Evolutionary conservation across 345 rosid species (phyloP), one percentile per base, ranked within the genome.

Genomic region (Populus davidiana): DNA sequence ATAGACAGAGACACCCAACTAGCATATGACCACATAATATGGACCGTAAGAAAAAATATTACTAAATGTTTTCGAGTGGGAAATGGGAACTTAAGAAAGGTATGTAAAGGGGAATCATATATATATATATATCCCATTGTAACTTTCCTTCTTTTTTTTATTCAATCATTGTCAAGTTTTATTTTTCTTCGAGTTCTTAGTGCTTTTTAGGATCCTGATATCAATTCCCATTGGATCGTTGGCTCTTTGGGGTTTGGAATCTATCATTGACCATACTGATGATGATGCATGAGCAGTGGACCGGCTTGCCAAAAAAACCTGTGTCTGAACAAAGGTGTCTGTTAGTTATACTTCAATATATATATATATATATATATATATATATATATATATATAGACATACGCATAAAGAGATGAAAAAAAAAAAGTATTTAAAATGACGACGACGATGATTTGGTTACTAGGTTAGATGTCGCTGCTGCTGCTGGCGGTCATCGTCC

Each of bases 1-100:
- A 63, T 29, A 54, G 80, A 86, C 49, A 18, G 72, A 69, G 80
- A 77, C 86, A 75, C 77, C 79, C 80, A 69, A 75, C 77, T 71
- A 69, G 83, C 70, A n/a, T 69, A 8, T 68, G 25, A n/a, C 20
- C 29, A 14, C 36, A 14, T 27, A 2, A 10, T 5, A 9, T 5
- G 14, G 16, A 18, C 62, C 25, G 31, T 10, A 41, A 41, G 47
- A 16, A 59, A 73, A 36, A 23, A 23, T 18, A 43, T 36, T 33
- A 33, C 18, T 47, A 4, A 0, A 47, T 47, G 16, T 13, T 47
- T 47, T 43, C 1, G 14, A 11, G 47, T 43, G 47, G 47, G 47
- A 43, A 43, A 43, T 43, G 13, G 47, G 47, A 43, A 33, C 4
- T 23, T 29, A 31, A 18, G 36, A 65, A 36, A 65, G 66, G 17